These are phyloP conservation scores for Trametes sp. DNA, from an alignment of 1,284 basidiomycete species.

Conservation along the genomic window DNA sequence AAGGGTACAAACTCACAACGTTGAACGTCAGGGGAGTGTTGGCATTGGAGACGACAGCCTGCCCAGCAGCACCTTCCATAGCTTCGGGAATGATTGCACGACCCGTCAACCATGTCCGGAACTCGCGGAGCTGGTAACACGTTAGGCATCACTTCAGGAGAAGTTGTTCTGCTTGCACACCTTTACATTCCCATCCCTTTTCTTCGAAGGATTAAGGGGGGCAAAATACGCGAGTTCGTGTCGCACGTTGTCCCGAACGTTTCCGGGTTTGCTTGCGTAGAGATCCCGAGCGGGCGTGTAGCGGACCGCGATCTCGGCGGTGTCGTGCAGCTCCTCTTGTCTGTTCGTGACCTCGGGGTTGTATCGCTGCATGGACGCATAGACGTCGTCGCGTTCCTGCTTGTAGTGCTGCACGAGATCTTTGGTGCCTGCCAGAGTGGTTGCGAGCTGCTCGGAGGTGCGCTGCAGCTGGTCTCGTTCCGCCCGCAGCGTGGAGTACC, in stretches of 20 bases:
- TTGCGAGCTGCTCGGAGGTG: not conserved
- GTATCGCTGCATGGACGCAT: conserved; percentile 6
- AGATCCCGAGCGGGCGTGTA: not conserved
- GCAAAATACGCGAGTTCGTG: not conserved
- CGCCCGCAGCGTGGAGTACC: not conserved
- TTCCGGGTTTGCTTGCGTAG: not conserved
- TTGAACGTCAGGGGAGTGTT: not conserved
- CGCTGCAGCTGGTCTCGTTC: not conserved
- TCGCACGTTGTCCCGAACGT: not conserved
- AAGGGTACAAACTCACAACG: not conserved
- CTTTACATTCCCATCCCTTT: not conserved
- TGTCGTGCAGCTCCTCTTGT: conserved; percentile 14
- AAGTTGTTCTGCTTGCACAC: not conserved
- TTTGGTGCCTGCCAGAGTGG: not conserved
- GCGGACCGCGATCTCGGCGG: not conserved
- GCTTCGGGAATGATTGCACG: not conserved
- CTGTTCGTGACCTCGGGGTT: conserved; percentile 19
- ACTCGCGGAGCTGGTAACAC: not conserved
- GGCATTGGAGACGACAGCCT: not conserved
- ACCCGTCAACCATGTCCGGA: not conserved
- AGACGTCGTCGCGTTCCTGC: conserved; percentile 4
- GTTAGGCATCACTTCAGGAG: not conserved
- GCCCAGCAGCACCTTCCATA: not conserved
- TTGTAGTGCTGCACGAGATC: not conserved
- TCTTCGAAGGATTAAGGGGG: not conserved